Evolutionary conservation across 2,329 filamentous ascomycete genomes (phyloP), one percentile per base, ranked within the genome.

Genomic region (Microsporum ferrugineum): DNA sequence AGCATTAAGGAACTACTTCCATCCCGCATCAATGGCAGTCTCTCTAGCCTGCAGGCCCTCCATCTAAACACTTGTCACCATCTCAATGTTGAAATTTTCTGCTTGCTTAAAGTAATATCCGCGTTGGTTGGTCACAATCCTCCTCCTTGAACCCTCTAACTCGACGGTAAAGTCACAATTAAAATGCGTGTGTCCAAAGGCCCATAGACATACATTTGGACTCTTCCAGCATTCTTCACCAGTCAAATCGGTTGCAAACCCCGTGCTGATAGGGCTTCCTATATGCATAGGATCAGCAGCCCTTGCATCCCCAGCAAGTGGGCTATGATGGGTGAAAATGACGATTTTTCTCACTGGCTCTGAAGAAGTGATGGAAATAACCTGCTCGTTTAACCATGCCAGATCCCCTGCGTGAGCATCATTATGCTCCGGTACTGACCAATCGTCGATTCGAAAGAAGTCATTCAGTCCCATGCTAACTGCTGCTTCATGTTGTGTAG

Each of bases 141-240:
- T 67, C 45, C 72, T 76, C 17, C 4, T 23, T 33, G 34, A 34
- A n/a, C 31, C 60, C 29, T 43, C 38, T 12, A 45, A 7, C 31
- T 59, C 57, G 12, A 57, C n/a, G 5, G 63, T 55, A 59, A 74
- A 78, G 58, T 74, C 70, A 65, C 72, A 77, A 63, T 76, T 78
- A 63, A 70, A 78, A 66, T 80, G 78, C 10, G 78, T 80, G 65
- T 80, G 78, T 1, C 78, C 77, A 68, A 78, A 80, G 1, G 73
- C 77, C 78, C 77, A 80, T 2, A 77, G 27, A 39, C 67, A 70
- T 3, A 80, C 77, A 2, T 62, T 68, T 0, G 61, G 62, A 60
- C 67, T 72, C 36, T 59, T 70, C 74, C 73, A 79, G 60, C 77
- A 78, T 10, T 60, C 33, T 57, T 79, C 69, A 1, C 41, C 61